Conservation (phyloP, 148 eudicot species). For the Linanthus parryae region DNA sequence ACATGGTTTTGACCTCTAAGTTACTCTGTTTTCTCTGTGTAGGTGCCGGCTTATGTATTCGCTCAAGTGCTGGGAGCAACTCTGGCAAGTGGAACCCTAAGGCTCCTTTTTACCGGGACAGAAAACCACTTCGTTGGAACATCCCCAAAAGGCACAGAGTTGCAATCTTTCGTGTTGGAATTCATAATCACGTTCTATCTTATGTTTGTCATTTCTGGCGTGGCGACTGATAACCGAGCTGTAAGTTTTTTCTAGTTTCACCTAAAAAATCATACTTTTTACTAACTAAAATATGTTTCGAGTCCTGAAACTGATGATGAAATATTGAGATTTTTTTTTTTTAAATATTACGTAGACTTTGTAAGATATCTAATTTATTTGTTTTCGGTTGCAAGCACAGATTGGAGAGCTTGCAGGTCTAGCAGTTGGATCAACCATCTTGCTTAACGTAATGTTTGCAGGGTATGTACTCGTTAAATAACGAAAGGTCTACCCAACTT, state of each 20-base stretch:
- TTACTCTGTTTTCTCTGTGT: no score
- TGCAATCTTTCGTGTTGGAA: conserved; percentile 36
- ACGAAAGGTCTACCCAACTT: no score
- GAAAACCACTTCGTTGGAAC: conserved; percentile 36
- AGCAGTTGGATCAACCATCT: conserved; percentile 48
- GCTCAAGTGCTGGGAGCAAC: conserved; percentile 41
- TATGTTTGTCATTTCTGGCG: conserved; percentile 47
- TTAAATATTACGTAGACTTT: no score
- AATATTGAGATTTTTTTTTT: no score
- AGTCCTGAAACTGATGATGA: no score
- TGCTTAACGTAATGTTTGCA: conserved; percentile 49
- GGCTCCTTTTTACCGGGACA: conserved; percentile 25
- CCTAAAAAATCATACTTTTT: no score
- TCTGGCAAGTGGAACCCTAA: conserved; percentile 45
- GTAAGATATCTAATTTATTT: no score
- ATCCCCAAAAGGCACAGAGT: conserved; percentile 28
- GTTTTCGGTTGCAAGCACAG: no score
- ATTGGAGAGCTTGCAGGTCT: conserved; percentile 60
- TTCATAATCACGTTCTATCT: conserved; percentile 56
- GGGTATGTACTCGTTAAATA: conserved; percentile 21
- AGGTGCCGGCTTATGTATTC: conserved; percentile 40
- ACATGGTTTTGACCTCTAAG: no score
- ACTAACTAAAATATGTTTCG: no score
- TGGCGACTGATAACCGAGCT: conserved; percentile 51
- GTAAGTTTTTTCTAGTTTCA: no score